These are phyloP conservation scores for Agaricus bisporus DNA, from an alignment of 768 basidiomycete genomes.

Conservation along the genomic window DNA sequence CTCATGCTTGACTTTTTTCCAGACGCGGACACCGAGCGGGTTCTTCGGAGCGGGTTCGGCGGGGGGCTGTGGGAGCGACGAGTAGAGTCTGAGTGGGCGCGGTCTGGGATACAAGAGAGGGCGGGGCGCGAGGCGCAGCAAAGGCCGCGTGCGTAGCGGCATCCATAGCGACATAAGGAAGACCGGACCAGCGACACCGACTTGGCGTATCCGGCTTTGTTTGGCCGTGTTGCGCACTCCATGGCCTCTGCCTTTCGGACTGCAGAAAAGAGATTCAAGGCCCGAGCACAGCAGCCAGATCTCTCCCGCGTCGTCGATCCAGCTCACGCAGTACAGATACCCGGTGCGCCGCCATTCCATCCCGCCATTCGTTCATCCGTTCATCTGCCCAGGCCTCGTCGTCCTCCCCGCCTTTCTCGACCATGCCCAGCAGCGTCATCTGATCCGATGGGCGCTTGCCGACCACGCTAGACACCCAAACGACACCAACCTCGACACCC, in stretches of 20 bases:
- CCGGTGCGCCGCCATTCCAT: constrained; percentile 36
- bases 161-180: constrained; percentile 71
- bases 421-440: constrained; percentile 52
- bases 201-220: constrained; percentile 16
- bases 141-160: constrained; percentile 38
- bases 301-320: constrained; percentile 66
- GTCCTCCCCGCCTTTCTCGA: constrained; percentile 73
- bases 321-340: constrained; percentile 40
- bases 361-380: neutral
- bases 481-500: constrained; percentile 84
- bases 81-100: constrained; percentile 22
- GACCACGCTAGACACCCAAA: constrained; percentile 78
- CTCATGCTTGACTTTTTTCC: constrained; percentile 95
- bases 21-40: constrained; percentile 56
- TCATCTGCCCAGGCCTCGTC: constrained; percentile 59
- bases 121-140: constrained; percentile 15
- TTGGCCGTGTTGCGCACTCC: constrained; percentile 22
- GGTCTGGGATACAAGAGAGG: constrained; percentile 22
- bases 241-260: constrained; percentile 57
- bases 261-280: constrained; percentile 77
- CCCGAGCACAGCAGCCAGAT: constrained; percentile 73
- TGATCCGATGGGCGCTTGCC: constrained; percentile 68
- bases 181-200: neutral
- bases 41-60: constrained; percentile 40
- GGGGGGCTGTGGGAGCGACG: constrained; percentile 19